Base-by-base conservation (phyloP, 2,329 filamentous ascomycete species). In the Emericellopsis cladophorae region DNA sequence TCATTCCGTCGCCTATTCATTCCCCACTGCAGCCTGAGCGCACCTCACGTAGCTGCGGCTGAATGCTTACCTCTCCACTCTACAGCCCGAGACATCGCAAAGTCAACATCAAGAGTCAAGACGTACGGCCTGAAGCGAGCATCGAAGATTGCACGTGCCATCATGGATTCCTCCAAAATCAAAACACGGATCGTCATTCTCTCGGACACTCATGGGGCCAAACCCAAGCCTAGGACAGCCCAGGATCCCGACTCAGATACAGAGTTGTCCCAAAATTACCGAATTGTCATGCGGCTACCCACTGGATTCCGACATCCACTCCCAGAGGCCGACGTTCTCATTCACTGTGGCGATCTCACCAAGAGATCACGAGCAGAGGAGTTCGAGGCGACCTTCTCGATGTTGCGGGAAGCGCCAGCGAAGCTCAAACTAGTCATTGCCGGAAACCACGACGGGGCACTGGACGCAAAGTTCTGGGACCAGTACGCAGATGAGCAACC, bases 331-430 rank as follows among this genome's bases (percentile, higher is more conserved):
- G 72, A 77, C 44, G 64, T 74, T 4, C 63, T 58, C 10, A 61
- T 74, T 3, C 68, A 73, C 55, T 74, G 70, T 45, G 72, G 72
- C 35, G 68, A 75, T 42, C 54, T 76, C 4, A 74, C 68, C 1
- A 52, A 60, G 1, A 53, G 54, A 7, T 67, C 64, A 4, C 58
- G 56, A 8, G 39, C 68, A 0, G 37, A 48, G 2, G 69, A 74
- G 44, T 65, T 64, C 34, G 50, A 47, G 10, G 48, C 49, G 0
- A 59, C 68, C 0, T 55, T 76, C 9, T 43, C 55, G n/a, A 51
- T 67, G 31, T 54, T 77, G 5, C 50, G 59, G 5, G 40, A 43
- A 2, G 50, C 72, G n/a, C 46, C 60, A 6, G 68, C 71, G 2
- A 65, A 67, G 0, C 55, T 76, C 7, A 76, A 74, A 46, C 57